phyloP scores from a whole-genome alignment of 768 basidiomycete species.

The Mycena sanguinolenta region DNA sequence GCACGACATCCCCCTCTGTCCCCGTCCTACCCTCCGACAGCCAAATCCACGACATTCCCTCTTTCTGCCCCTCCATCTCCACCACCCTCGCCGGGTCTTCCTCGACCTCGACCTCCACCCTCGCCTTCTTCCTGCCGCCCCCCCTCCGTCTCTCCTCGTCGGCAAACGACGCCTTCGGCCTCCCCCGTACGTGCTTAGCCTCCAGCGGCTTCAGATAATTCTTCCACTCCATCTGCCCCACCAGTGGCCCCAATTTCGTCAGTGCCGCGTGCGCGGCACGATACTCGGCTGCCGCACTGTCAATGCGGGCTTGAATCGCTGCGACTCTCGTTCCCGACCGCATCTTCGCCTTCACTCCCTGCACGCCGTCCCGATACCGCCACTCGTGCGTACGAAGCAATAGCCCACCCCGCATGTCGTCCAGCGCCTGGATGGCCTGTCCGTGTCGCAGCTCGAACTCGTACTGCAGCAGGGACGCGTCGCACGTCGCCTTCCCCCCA shows the following conservation, averaged over 20 bases:
- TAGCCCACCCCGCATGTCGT: not conserved
- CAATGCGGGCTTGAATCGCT: not conserved
- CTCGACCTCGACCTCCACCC: not conserved
- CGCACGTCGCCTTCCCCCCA: not conserved
- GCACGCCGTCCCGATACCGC: not conserved
- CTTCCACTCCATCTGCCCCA: constrained; percentile 4
- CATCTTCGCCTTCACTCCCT: not conserved
- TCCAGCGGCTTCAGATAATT: not conserved
- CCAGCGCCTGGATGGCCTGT: not conserved
- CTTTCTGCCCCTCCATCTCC: not conserved
- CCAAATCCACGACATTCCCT: not conserved
- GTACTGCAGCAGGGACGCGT: not conserved
- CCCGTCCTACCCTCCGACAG: not conserved
- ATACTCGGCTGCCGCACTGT: not conserved
- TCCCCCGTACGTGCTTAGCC: not conserved
- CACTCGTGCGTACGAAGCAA: not conserved
- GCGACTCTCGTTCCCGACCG: not conserved
- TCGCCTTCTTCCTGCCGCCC: not conserved
- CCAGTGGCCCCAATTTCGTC: not conserved
- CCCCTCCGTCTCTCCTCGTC: constrained; percentile 2
- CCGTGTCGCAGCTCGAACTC: constrained; percentile 2
- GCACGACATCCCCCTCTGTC: not conserved
- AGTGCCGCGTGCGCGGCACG: not conserved
- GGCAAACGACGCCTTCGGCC: not conserved
- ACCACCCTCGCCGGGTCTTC: no score